These are phyloP conservation scores for Porogramme epimiltina DNA, from an alignment of 1,284 basidiomycete genomes.

Conservation along the genomic window DNA sequence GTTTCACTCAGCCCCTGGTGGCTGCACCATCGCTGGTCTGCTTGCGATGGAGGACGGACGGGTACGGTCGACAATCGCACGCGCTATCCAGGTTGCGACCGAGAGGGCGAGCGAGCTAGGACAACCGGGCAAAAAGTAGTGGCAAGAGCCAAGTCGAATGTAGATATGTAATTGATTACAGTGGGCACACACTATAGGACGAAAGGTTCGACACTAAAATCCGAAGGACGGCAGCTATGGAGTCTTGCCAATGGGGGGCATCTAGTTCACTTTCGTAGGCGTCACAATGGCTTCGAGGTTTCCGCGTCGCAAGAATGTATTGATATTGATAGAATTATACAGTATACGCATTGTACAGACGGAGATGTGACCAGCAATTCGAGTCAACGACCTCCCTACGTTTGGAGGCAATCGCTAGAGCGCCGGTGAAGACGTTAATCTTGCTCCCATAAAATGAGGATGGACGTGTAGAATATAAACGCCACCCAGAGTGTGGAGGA, in stretches of 20 bases:
- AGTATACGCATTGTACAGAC: no score
- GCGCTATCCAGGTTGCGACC: constrained; percentile 93
- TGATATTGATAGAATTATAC: no score
- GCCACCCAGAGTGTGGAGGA: constrained; percentile 89
- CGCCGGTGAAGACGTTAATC: constrained; percentile 29
- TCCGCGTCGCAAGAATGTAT: no score
- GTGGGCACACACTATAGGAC: no score
- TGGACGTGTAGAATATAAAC: constrained; percentile 65
- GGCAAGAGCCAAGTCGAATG: no score
- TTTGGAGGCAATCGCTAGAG: constrained; percentile 17
- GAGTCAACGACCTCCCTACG: constrained; percentile 15
- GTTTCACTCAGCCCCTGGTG: constrained; percentile 79
- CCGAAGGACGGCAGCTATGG: no score
- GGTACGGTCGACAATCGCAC: constrained; percentile 93
- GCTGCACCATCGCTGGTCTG: constrained; percentile 97
- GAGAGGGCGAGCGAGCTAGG: constrained; percentile 85
- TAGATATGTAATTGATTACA: background rate
- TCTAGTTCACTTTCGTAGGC: no score
- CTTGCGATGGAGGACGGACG: constrained; percentile 94
- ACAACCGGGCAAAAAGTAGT: constrained; percentile 33
- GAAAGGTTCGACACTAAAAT: no score
- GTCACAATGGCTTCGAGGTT: no score
- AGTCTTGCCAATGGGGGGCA: no score
- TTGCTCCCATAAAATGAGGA: constrained; percentile 89
- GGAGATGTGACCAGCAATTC: constrained; percentile 15